A percentile compares a stretch with the other conserved stretches of the same genome.
These are phyloP conservation scores for Crotalaria pallida DNA, from an alignment of 306 rosid genomes.

Conservation along the genomic window DNA sequence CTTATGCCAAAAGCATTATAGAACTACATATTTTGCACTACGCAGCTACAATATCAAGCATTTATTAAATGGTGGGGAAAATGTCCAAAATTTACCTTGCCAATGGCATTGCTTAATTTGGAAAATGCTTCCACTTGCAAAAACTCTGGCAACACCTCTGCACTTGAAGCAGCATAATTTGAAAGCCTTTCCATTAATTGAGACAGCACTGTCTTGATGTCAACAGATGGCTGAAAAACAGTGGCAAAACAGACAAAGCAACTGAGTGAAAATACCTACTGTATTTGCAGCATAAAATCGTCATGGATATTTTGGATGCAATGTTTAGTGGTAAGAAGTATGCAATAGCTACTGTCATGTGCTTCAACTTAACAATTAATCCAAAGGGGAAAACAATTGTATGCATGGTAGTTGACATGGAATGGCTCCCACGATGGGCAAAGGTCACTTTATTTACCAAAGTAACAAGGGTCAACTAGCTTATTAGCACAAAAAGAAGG, in stretches of 20 bases:
- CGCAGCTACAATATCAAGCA: slow-evolving; percentile 7
- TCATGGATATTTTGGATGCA: slow-evolving; percentile 13
- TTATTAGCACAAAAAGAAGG: slow-evolving; percentile 3
- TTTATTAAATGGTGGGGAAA: neutral
- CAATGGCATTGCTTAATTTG: slow-evolving; percentile 87
- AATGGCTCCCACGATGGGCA: neutral
- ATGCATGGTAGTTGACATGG: neutral
- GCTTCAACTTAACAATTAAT: neutral
- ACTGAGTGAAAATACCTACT: neutral
- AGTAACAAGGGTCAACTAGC: neutral
- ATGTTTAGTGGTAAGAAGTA: neutral
- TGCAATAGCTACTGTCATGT: neutral
- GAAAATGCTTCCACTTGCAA: slow-evolving; percentile 99
- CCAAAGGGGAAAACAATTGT: neutral
- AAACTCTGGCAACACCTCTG: slow-evolving; percentile 94
- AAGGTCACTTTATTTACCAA: slow-evolving; percentile 4
- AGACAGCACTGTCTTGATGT: slow-evolving; percentile 91
- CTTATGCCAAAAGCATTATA: neutral
- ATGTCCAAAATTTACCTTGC: slow-evolving; percentile 58
- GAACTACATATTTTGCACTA: neutral
- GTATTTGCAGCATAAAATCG: slow-evolving; percentile 14
- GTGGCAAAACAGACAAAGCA: neutral
- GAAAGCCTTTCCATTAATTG: slow-evolving; percentile 98
- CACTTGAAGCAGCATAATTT: slow-evolving; percentile 92
- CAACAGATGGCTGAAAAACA: slow-evolving; percentile 74